Percentiles rank a stretch among this genome's conserved stretches.
Evolutionary conservation across 495 filamentous ascomycete genomes (phyloP).

Genomic region (Penicillium tannophilum): DNA sequence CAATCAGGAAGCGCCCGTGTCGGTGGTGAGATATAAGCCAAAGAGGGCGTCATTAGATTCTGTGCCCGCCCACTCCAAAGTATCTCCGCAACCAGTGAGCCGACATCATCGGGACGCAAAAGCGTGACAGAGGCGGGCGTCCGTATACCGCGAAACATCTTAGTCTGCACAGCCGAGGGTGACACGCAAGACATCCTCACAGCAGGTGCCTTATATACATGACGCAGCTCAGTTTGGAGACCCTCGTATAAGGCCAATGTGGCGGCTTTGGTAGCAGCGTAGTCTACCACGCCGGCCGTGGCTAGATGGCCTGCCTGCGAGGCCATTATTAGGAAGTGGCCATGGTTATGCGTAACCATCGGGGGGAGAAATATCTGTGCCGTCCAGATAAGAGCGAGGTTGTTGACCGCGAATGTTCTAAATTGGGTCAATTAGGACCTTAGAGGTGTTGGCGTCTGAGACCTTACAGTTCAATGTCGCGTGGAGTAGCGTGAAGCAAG

Average conservation of each 20-base stretch:
- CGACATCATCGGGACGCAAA: slow-evolving; percentile 2
- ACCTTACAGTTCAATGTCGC: slow-evolving; percentile 13
- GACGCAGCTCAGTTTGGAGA: slow-evolving; percentile 11
- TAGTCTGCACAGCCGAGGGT: slow-evolving; percentile 3
- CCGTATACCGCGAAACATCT: slow-evolving; percentile 4
- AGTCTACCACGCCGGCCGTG: slow-evolving; percentile 63
- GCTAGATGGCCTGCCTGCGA: slow-evolving; percentile 71
- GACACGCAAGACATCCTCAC: slow-evolving; percentile 10
- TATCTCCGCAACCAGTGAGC: slow-evolving; percentile 6
- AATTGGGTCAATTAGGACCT: background rate
- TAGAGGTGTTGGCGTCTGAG: background rate
- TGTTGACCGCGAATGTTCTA: slow-evolving; percentile 2
- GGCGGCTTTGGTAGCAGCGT: slow-evolving; percentile 68
- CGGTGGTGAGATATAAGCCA: slow-evolving; percentile 11
- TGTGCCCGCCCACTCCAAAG: slow-evolving; percentile 13
- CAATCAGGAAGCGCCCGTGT: slow-evolving; percentile 12
- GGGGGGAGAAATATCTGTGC: slow-evolving; percentile 74
- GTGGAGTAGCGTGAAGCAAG: slow-evolving; percentile 9
- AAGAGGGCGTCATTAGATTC: slow-evolving; percentile 8
- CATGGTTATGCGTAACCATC: slow-evolving; percentile 61
- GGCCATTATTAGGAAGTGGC: slow-evolving; percentile 76
- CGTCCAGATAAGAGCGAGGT: background rate
- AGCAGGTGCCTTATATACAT: slow-evolving; percentile 14
- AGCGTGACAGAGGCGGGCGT: background rate
- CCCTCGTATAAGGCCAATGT: slow-evolving; percentile 9